phyloP scores from a whole-genome alignment of 192 early-diverging fungal species.

The Phlyctochytrium planicorne region DNA sequence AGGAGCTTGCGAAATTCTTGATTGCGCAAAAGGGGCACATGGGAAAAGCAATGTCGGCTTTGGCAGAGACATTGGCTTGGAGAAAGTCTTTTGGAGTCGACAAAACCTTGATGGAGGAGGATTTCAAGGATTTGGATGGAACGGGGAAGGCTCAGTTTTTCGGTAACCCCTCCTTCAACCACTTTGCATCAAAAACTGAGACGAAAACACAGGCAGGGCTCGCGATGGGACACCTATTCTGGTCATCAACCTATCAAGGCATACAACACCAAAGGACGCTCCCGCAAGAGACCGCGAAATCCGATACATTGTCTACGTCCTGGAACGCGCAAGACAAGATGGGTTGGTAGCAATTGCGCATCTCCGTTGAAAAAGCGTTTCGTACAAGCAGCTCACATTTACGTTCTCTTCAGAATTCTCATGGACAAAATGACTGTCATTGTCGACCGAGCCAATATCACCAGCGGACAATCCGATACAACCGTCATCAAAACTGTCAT shows the following conservation, averaged over 20 bases:
- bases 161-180: too few relatives aligned
- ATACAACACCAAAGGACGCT: conserved; percentile 21
- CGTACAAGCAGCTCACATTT: background rate
- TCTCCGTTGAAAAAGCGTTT: background rate
- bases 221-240: conserved; percentile 15
- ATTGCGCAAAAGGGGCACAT: conserved; percentile 15
- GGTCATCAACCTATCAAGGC: conserved; percentile 22
- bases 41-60: conserved; percentile 25
- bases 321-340: conserved; percentile 26
- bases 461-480: conserved; percentile 23
- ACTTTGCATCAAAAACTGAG: too few relatives aligned
- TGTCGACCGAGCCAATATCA: conserved; percentile 30
- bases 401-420: conserved; percentile 15
- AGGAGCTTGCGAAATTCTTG: conserved; percentile 29
- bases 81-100: conserved; percentile 1
- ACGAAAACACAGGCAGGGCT: too few relatives aligned
- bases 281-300: conserved; percentile 9
- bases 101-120: background rate
- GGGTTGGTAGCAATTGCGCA: conserved; percentile 11
- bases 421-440: conserved; percentile 36
- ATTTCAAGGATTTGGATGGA: conserved; percentile 29
- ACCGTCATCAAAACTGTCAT: conserved; percentile 26
- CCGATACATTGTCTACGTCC: conserved; percentile 23
- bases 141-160: conserved; percentile 28
- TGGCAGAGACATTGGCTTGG: conserved; percentile 25